Evolutionary conservation across 345 rosid genomes (phyloP).

Genomic region (Streptanthus diversifolius): DNA sequence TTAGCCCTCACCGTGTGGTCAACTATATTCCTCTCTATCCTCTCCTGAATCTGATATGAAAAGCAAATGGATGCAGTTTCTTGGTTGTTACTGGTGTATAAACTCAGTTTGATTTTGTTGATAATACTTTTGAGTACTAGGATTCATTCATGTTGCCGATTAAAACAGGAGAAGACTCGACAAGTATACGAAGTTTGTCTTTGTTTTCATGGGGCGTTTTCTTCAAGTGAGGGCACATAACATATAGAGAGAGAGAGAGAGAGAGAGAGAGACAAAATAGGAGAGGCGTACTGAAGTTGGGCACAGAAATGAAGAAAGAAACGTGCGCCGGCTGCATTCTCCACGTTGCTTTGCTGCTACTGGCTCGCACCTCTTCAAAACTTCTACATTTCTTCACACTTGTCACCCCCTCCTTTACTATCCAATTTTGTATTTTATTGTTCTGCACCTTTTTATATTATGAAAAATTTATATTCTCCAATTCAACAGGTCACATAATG

Average conservation of each 20-base stretch:
- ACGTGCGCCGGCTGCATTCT: background rate
- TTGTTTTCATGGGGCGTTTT: background rate
- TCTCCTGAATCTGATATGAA: slow-evolving; percentile 37
- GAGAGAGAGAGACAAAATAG: background rate
- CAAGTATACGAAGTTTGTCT: background rate
- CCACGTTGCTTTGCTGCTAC: slow-evolving; percentile 12
- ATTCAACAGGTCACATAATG: background rate
- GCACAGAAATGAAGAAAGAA: background rate
- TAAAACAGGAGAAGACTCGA: background rate
- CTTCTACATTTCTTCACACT: slow-evolving; percentile 11
- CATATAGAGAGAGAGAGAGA: background rate
- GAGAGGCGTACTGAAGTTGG: slow-evolving; percentile 27
- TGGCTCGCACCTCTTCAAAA: slow-evolving; percentile 2
- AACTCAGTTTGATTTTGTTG: background rate
- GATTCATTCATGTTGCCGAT: background rate
- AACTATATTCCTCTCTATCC: slow-evolving; percentile 68
- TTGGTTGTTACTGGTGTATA: background rate
- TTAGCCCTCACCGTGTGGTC: slow-evolving; percentile 83
- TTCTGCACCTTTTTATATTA: background rate
- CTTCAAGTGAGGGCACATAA: background rate
- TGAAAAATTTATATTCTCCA: too few species aligned
- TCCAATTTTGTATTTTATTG: background rate
- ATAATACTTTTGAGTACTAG: background rate
- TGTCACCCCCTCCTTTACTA: slow-evolving; percentile 10
- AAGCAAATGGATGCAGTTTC: background rate